Base-by-base conservation (phyloP, 768 basidiomycete genomes). In the Pleurotus salmoneostramineus region DNA sequence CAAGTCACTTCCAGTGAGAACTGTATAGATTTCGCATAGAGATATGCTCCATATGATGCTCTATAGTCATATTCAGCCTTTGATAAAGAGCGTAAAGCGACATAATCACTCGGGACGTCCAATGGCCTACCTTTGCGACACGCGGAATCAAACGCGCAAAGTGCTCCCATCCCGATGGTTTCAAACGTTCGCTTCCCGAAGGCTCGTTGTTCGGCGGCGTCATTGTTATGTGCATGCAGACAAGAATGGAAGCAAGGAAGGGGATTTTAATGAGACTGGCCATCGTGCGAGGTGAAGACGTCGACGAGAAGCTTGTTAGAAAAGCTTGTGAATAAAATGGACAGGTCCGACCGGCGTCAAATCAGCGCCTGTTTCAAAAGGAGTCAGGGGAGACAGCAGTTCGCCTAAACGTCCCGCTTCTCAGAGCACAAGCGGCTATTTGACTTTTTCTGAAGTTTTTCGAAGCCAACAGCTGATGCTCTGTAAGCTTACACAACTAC, bases 231-330 rank as follows among this genome's bases (percentile, higher is more conserved):
- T 59, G 35, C 42, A 59, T 36, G 35, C 51, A 35, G 14, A 47
- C 42, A 10, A 48, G 6, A 7, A 46, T 36, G 27, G 52, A 55
- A 7, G 56, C 15, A 2, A 59, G 42, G 15, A 59, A 55, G n/a
- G 58, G 58, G n/a, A 59, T 45, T 43, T 59, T 59, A 31, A 56
- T 7, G 11, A 59, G 52, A 6, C n/a, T 27, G 12, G n/a, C 47
- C 52, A 35, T 48, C 21, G 48, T 17, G 74, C 8, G 21, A 27
- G 15, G 37, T 10, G 50, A 34, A 36, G n/a, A 10, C n/a, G 37
- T 40, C 8, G n/a, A 40, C 37, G n/a, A 40, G n/a, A 40, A 40
- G 21, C 21, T 27, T 3, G 21, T 27, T 27, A 3, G 21, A 27
- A 27, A 27, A 27, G 21, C 21, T 27, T 27, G 21, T 27, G 21